Percentiles rank a stretch among this genome's conserved stretches.
Evolutionary conservation across 306 rosid species (phyloP).

Genomic region (Elaeagnus macrophylla): DNA sequence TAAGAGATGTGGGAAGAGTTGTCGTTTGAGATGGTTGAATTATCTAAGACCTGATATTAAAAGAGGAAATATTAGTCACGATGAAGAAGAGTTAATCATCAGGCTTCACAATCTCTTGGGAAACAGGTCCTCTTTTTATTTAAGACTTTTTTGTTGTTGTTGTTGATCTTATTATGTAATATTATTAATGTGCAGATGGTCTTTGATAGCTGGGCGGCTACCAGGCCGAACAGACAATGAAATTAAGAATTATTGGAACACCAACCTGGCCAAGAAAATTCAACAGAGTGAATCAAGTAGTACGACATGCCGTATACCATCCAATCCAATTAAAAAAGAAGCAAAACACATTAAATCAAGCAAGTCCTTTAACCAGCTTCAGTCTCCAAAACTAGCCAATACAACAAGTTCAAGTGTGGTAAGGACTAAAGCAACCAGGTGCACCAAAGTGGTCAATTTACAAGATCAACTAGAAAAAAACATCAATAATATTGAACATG

Average conservation of each 20-base stretch:
- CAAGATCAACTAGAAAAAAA: background rate
- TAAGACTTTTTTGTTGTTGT: no score
- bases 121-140: constrained; percentile 27
- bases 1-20: constrained; percentile 38
- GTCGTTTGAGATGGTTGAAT: constrained; percentile 30
- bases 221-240: constrained; percentile 12
- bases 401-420: background rate
- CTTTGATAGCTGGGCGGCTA: constrained; percentile 16
- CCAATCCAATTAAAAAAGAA: no score
- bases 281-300: background rate
- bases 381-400: background rate
- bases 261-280: constrained; percentile 6
- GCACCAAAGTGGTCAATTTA: background rate
- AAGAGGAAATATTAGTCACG: constrained; percentile 21
- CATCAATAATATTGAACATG: background rate
- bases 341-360: no score
- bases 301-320: background rate
- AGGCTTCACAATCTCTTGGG: constrained; percentile 49
- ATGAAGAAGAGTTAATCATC: constrained; percentile 33
- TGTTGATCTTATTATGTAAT: background rate
- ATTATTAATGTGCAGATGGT: constrained; percentile 7
- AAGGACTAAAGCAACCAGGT: background rate
- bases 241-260: constrained; percentile 12
- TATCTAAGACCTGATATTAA: constrained; percentile 28
- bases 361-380: background rate